These are phyloP conservation scores for Dipodascus albidus DNA, from an alignment of 805 yeast genomes.

Conservation along the genomic window DNA sequence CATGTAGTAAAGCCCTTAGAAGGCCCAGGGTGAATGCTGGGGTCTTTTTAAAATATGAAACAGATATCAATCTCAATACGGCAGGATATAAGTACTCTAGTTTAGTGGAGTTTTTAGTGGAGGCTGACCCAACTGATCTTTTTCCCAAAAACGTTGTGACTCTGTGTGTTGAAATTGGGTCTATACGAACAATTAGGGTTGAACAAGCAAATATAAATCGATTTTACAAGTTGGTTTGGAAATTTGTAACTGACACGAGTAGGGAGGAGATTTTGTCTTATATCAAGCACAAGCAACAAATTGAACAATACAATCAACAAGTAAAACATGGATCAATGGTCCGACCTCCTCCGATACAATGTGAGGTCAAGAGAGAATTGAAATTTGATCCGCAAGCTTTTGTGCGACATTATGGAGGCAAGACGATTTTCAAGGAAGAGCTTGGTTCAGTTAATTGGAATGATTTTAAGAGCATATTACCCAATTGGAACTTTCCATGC, in stretches of 20 bases:
- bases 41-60: neutral
- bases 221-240: neutral
- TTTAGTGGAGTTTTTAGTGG: neutral
- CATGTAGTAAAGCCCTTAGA: neutral
- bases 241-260: neutral
- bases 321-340: neutral
- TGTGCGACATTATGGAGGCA: neutral
- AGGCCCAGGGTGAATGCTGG: neutral
- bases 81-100: neutral
- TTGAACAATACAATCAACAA: neutral
- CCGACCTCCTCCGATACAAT: neutral
- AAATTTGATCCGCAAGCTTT: neutral
- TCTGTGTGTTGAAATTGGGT: neutral
- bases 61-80: neutral
- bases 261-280: neutral
- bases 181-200: neutral
- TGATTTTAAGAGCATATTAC: neutral
- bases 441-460: neutral
- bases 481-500: conserved; percentile 1
- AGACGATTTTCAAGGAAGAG: neutral
- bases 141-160: neutral
- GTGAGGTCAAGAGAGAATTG: neutral
- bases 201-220: neutral
- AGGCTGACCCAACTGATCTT: neutral
- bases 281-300: neutral